Evolutionary conservation across 75 land plant genomes (phyloP), one percentile per base, ranked within the genome.

Genomic region (Picea sitchensis): DNA sequence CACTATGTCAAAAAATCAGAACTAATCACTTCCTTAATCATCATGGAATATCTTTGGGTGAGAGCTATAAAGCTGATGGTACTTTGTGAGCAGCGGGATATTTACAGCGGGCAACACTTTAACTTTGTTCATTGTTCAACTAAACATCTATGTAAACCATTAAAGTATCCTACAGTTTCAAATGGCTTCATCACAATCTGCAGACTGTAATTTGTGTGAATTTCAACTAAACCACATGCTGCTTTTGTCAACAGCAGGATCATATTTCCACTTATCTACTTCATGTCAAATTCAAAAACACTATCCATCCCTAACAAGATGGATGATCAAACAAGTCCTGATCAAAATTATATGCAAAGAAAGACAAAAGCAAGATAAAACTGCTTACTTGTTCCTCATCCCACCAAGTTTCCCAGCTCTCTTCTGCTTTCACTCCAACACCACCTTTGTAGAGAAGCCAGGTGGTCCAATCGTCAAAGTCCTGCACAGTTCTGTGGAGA

Each of bases 351-450:
- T 2, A 71, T 20, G 21, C 12, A 18, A 15, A 18, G 36, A 71
- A 71, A 44, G 47, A 71, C 36, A 44, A 71, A 34, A 38, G 3
- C 4, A n/a, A 18, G 14, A 71, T 8, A 2, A 41, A 11, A 26
- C 20, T 23, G 9, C 60, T 54, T 81, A 96, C 99, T 89, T 95
- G 99, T 79, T 97, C 99, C 65, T 95, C 98, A 79, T 93, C 90
- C 99, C 99, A 97, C 99, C 99, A 97, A 38, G 95, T 84, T 78
- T 97, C 99, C 99, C 99, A 97, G 79, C 99, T 96, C 62, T 92
- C 82, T 21, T 96, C 99, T 64, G 88, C 93, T 75, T 92, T 96
- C 17, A 93, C 91, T 0, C 99, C 99, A 26, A 95, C 90, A 14
- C 99, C 99, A 77, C 99, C 99, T 86, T 89, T 93, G 80, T 95